These are phyloP conservation scores for Candida tammaniensis DNA, from an alignment of 805 yeast genomes.

Conservation along the genomic window DNA sequence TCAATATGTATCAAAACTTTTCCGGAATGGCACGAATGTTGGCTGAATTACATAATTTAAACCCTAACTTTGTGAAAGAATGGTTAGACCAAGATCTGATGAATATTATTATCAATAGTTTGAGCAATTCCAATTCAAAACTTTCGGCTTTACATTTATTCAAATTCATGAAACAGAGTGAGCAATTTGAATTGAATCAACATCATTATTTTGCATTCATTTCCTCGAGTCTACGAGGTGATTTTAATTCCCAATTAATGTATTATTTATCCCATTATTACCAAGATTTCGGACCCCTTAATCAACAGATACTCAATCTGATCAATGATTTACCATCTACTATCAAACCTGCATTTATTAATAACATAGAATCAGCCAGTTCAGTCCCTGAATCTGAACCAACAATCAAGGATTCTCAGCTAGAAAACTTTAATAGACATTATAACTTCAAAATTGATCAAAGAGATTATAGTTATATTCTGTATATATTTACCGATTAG, in stretches of 20 bases:
- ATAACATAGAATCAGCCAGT: neutral
- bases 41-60: constrained; percentile 14
- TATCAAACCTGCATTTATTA: neutral
- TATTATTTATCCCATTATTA: constrained; percentile 22
- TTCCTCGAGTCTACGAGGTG: constrained; percentile 22
- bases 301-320: constrained; percentile 8
- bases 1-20: constrained; percentile 32
- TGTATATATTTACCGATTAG: constrained; percentile 9
- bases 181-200: constrained; percentile 10
- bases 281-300: constrained; percentile 13
- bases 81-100: constrained; percentile 33
- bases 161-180: constrained; percentile 16
- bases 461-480: constrained; percentile 25
- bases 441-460: constrained; percentile 19
- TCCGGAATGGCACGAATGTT: constrained; percentile 26
- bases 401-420: constrained; percentile 6
- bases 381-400: constrained; percentile 8
- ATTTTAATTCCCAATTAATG: constrained; percentile 20
- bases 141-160: constrained; percentile 23
- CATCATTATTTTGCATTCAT: constrained; percentile 22
- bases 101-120: constrained; percentile 24
- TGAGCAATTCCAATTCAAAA: constrained; percentile 27
- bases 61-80: constrained; percentile 14
- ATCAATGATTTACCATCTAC: constrained; percentile 15
- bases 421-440: constrained; percentile 14